Evolutionary conservation across 805 yeast species (phyloP), one percentile per base, ranked within the genome.

Genomic region (Suhomyces canberraensis): DNA sequence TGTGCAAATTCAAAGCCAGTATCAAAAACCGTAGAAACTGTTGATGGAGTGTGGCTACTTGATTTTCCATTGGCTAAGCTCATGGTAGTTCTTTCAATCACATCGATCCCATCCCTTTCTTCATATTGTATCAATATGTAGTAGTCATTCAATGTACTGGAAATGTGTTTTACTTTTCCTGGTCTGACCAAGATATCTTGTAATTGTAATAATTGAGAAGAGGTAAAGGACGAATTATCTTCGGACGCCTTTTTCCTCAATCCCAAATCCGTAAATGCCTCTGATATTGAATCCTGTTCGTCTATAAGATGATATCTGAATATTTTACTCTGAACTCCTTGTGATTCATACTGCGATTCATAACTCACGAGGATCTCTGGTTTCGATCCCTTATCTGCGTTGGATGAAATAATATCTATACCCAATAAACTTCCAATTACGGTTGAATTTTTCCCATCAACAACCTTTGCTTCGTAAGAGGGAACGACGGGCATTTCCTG

Each of bases 1-100:
- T 47, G 47, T 0, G 78, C 74, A 29, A 79, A 66, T 32, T 61
- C 54, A 50, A 72, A 81, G 0, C 84, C 86, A 4, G 75, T 66
- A 44, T 79, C 84, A 20, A 69, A 58, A 3, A 79, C 46, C 0
- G 76, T 59, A 3, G 66, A 50, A 4, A 78, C 59, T 0, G 64
- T 37, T 1, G 46, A 18, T 2, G 75, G 69, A 2, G 60, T 31
- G n/a, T 27, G 33, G 4, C 16, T 25, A 7, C 21, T 22, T 11
- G 39, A 25, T 16, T 20, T 15, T 4, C 41, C 40, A 40, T 45
- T 47, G n/a, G 50, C 41, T 9, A 56, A 21, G 8, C 42, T 46
- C 63, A 64, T 47, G 3, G 54, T 39, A 1, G 37, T 41, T 29
- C 81, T 61, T 29, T 70, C 66, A 29, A 79, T 49, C 1, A 75